Conservation (phyloP, 2,329 filamentous ascomycete species). For the Daldinia sp. region DNA sequence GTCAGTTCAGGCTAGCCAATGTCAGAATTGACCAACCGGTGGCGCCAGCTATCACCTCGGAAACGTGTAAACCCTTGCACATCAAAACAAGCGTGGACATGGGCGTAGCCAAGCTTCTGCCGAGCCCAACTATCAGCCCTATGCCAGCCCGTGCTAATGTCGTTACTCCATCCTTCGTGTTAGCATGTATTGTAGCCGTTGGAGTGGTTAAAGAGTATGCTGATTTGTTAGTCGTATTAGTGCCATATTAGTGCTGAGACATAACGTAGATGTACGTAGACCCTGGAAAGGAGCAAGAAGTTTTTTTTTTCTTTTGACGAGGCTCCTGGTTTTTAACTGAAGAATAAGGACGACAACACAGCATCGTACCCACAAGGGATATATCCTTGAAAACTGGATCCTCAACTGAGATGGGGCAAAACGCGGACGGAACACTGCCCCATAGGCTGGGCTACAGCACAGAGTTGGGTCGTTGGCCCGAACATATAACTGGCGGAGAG, state of each 20-base stretch:
- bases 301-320: slow-evolving; percentile 24
- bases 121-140: slow-evolving; percentile 38
- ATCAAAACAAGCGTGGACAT: slow-evolving; percentile 13
- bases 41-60: slow-evolving; percentile 30
- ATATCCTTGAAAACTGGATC: slow-evolving; percentile 26
- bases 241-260: slow-evolving; percentile 2
- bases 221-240: slow-evolving; percentile 13
- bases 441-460: slow-evolving; percentile 32
- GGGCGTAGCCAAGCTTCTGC: slow-evolving; percentile 28
- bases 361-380: slow-evolving; percentile 35
- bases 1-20: slow-evolving; percentile 10
- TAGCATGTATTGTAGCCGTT: background rate
- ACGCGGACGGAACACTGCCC: slow-evolving; percentile 33
- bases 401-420: slow-evolving; percentile 24
- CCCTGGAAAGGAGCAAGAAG: slow-evolving; percentile 14
- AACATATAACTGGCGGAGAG: slow-evolving; percentile 40
- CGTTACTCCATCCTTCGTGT: slow-evolving; percentile 24
- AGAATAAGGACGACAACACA: slow-evolving; percentile 37
- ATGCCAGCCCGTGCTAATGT: slow-evolving; percentile 20
- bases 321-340: slow-evolving; percentile 32
- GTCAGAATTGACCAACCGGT: slow-evolving; percentile 31
- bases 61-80: slow-evolving; percentile 18
- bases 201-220: background rate
- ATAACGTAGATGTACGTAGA: slow-evolving; percentile 17
- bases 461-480: slow-evolving; percentile 22